Evolutionary conservation across 2,329 filamentous ascomycete genomes (phyloP), one percentile per base, ranked within the genome.

Genomic region (Alternaria atra): DNA sequence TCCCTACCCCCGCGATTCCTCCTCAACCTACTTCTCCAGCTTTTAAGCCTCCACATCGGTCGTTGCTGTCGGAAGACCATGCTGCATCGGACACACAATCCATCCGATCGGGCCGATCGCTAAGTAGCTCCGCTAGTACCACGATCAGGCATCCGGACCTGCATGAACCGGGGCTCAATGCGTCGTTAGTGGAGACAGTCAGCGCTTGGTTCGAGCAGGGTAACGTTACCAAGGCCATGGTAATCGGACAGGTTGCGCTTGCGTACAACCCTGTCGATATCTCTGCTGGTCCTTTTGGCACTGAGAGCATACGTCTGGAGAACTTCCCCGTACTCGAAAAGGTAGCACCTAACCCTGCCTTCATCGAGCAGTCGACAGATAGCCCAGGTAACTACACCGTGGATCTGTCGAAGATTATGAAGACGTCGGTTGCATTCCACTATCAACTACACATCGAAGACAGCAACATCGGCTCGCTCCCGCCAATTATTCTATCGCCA

Each of bases 161-260:
- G 80, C 86, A 90, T 54, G 86, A 88, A 9, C 87, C 91, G 1
- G 94, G 95, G 2, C 83, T 99, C 6, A 95, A 93, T 77, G 89
- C 91, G 4, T 98, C 94, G 13, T 86, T 98, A 56, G 91, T 98
- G 52, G 95, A 99, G 78, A 95, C 91, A 0, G 88, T 98, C n/a
- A 95, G 89, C 63, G 92, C 91, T 13, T 88, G 88, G 54, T 96
- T 97, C 74, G 90, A 94, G 58, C 86, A 90, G 34, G 91, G 92
- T 8, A 83, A 83, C 12, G 80, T 94, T 10, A 91, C 87, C 65
- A 89, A 88, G 50, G 89, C 90, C 13, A 90, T 90, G 60, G 87
- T 97, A 23, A 88, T 90, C 44, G 95, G 95, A 59, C 94, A 99
- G 80, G 89, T 99, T 68, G 95, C 94, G 4, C 87, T 99, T 66